Conservation (phyloP, 192 early-diverging fungal genomes). For the Podochytrium sp. region DNA sequence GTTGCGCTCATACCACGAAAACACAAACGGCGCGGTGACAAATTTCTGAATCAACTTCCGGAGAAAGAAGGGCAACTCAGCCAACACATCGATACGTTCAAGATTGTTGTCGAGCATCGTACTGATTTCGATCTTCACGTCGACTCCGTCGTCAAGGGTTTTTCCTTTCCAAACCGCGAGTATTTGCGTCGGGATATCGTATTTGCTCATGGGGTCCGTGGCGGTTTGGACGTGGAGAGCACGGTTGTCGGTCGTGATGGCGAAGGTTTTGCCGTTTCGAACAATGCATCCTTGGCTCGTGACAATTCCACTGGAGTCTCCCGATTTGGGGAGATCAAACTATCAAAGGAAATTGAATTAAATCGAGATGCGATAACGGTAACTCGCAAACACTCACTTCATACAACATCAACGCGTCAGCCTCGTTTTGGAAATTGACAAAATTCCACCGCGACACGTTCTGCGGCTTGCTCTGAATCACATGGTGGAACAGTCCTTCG, state of each 20-base stretch:
- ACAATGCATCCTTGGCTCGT: conserved; percentile 75
- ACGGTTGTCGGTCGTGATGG: conserved; percentile 74
- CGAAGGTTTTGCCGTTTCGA: conserved; percentile 63
- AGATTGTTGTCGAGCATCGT: conserved; percentile 63
- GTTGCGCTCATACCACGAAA: conserved; percentile 87
- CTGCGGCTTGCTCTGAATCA: conserved; percentile 83
- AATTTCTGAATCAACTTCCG: conserved; percentile 87
- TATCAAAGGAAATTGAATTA: conserved; percentile 24
- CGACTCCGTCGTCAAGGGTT: conserved; percentile 41
- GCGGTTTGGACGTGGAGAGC: conserved; percentile 64
- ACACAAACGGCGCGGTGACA: conserved; percentile 89
- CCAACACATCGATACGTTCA: conserved; percentile 85
- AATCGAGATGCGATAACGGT: not conserved
- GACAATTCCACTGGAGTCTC: conserved; percentile 37
- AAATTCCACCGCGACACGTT: conserved; percentile 86
- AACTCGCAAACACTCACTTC: conserved; percentile 32
- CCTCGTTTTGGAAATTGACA: conserved; percentile 71
- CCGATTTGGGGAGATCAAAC: conserved; percentile 69
- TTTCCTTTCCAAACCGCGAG: conserved; percentile 72
- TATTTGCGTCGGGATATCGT: conserved; percentile 73
- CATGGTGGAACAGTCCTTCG: conserved; percentile 79
- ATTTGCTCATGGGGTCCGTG: conserved; percentile 75
- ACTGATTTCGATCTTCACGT: conserved; percentile 63
- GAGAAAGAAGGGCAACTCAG: conserved; percentile 84
- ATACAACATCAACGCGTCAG: conserved; percentile 58